Evolutionary conservation across 164 flowering plant species (phyloP).

Genomic region (Nymphaea thermarum): DNA sequence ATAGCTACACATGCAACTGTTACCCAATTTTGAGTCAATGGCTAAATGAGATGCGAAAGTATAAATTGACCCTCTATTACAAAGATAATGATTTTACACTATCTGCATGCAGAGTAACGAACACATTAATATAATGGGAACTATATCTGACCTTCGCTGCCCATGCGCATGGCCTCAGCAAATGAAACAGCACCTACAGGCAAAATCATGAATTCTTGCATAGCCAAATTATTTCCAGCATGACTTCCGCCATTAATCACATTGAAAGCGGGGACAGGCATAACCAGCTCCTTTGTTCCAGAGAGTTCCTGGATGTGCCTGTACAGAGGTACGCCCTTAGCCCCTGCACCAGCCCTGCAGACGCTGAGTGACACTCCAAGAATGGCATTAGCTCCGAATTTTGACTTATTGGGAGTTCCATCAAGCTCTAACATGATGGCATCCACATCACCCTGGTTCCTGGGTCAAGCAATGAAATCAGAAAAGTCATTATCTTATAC

Average conservation of each 20-base stretch:
- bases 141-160: slow-evolving; percentile 73
- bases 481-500: background rate
- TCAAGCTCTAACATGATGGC: slow-evolving; percentile 84
- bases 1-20: background rate
- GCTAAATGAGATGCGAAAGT: background rate
- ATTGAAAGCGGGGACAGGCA: slow-evolving; percentile 99
- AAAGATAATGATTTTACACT: too few relatives aligned
- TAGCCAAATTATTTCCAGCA: slow-evolving; percentile 92
- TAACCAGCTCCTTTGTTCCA: slow-evolving; percentile 85
- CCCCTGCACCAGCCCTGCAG: slow-evolving; percentile 98
- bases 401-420: slow-evolving; percentile 90
- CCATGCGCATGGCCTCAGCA: slow-evolving; percentile 93
- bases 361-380: slow-evolving; percentile 85
- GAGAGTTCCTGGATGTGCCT: slow-evolving; percentile 84
- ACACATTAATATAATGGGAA: background rate
- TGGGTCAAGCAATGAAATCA: slow-evolving; percentile 6
- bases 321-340: slow-evolving; percentile 81
- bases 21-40: background rate
- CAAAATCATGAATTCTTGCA: slow-evolving; percentile 98
- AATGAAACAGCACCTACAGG: slow-evolving; percentile 89
- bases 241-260: slow-evolving; percentile 98
- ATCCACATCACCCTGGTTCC: slow-evolving; percentile 81
- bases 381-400: slow-evolving; percentile 90
- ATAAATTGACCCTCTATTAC: too few relatives aligned
- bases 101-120: too few relatives aligned